Evolutionary conservation across 2,329 filamentous ascomycete genomes (phyloP).

Genomic region (Botrytis elliptica): DNA sequence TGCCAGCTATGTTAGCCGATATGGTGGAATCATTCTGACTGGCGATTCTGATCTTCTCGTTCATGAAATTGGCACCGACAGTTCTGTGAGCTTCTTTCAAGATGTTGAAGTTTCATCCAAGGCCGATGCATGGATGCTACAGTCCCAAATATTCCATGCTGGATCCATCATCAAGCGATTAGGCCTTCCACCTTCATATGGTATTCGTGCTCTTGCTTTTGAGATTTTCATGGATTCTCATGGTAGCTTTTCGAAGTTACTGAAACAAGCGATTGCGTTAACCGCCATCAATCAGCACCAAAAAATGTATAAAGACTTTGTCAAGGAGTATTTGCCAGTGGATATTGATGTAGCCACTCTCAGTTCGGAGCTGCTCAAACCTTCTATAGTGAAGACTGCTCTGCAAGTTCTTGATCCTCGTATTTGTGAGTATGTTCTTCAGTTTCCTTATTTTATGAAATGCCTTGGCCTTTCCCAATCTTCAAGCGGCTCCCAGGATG

Average conservation of each 20-base stretch:
- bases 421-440: constrained; percentile 50
- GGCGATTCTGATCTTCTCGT: constrained; percentile 86
- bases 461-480: constrained; percentile 28
- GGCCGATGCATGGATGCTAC: constrained; percentile 28
- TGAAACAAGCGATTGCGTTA: constrained; percentile 29
- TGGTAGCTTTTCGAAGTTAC: constrained; percentile 32
- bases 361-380: neutral
- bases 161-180: constrained; percentile 46
- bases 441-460: constrained; percentile 39
- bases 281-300: constrained; percentile 27
- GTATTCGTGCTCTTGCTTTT: constrained; percentile 43
- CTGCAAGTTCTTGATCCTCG: constrained; percentile 46
- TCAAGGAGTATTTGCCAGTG: constrained; percentile 30
- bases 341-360: neutral
- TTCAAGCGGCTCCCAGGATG: neutral
- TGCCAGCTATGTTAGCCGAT: constrained; percentile 58
- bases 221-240: constrained; percentile 35
- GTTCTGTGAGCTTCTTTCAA: constrained; percentile 66
- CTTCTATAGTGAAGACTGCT: constrained; percentile 2
- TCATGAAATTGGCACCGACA: constrained; percentile 62
- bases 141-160: constrained; percentile 43
- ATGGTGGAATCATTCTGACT: constrained; percentile 64
- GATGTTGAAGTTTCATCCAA: constrained; percentile 48
- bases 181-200: constrained; percentile 40
- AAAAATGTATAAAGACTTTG: constrained; percentile 31